Percentiles rank a stretch among this genome's conserved stretches.
Conservation (phyloP, 129 eudicot species). For the Gnaphalium uliginosum region DNA sequence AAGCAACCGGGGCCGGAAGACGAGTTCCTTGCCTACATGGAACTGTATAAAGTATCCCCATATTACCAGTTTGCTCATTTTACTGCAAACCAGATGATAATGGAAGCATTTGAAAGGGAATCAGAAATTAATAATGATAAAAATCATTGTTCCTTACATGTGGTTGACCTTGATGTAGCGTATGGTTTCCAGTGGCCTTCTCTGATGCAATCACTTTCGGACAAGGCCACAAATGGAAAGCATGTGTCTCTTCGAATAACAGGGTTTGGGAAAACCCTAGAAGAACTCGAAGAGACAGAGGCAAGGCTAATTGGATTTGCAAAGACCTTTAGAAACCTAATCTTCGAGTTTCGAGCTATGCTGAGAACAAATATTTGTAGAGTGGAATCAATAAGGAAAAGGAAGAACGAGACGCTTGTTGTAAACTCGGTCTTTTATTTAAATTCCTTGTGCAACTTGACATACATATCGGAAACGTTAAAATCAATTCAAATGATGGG, state of each 20-base stretch:
- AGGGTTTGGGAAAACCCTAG: slow-evolving; percentile 54
- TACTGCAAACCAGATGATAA: slow-evolving; percentile 82
- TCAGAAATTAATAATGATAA: not conserved
- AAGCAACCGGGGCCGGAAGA: slow-evolving; percentile 56
- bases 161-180: slow-evolving; percentile 63
- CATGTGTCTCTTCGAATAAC: slow-evolving; percentile 56
- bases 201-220: slow-evolving; percentile 79
- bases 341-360: slow-evolving; percentile 56
- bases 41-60: slow-evolving; percentile 77
- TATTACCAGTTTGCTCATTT: slow-evolving; percentile 90
- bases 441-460: slow-evolving; percentile 38
- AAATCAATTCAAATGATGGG: slow-evolving; percentile 33
- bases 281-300: slow-evolving; percentile 61
- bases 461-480: slow-evolving; percentile 50
- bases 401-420: slow-evolving; percentile 53
- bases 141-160: slow-evolving; percentile 48
- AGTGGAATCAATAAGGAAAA: slow-evolving; percentile 29
- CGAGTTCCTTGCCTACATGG: slow-evolving; percentile 67
- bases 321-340: slow-evolving; percentile 48
- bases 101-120: slow-evolving; percentile 73
- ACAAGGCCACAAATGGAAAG: slow-evolving; percentile 42
- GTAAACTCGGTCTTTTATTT: slow-evolving; percentile 52
- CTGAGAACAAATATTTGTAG: slow-evolving; percentile 35
- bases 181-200: slow-evolving; percentile 97
- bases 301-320: slow-evolving; percentile 55